Evolutionary conservation across 441 rosid genomes (phyloP).

Genomic region (Pelargonium myrrhifolium): DNA sequence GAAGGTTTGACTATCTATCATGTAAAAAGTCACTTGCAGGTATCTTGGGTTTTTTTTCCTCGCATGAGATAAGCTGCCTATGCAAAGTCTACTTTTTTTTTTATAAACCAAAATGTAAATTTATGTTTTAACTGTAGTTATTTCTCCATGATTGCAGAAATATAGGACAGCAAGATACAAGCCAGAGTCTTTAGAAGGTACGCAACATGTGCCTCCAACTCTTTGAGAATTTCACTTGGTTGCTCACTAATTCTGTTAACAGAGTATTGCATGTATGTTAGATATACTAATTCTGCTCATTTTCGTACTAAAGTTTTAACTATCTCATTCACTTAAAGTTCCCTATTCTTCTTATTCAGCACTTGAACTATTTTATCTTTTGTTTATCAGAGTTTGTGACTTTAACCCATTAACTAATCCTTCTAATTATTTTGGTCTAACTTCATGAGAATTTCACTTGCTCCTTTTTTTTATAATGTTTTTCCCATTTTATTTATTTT

Average conservation of each 20-base stretch:
- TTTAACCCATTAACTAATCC: background rate
- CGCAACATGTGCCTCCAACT: conserved; percentile 8
- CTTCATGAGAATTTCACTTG: background rate
- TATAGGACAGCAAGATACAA: conserved; percentile 80
- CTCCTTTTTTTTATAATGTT: background rate
- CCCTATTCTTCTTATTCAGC: background rate
- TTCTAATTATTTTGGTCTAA: background rate
- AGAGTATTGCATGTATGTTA: background rate
- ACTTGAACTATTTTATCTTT: background rate
- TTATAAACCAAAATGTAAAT: background rate
- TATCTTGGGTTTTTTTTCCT: conserved; percentile 11
- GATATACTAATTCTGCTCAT: background rate
- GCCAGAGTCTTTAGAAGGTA: conserved; percentile 75
- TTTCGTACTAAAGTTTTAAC: background rate
- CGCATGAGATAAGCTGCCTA: background rate
- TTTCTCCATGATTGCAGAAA: conserved; percentile 51
- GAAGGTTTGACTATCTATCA: conserved; percentile 87
- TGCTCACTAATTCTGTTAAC: background rate
- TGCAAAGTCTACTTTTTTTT: background rate
- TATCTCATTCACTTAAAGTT: background rate
- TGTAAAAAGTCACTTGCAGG: conserved; percentile 95
- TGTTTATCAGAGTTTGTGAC: background rate
- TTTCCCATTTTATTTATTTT: no score
- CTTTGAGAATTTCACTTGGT: background rate
- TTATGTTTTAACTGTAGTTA: conserved; percentile 21